Percentiles rank a stretch among this genome's conserved stretches.
Conservation (phyloP, 2,329 filamentous ascomycete genomes). For the Paecilomyces sp. region DNA sequence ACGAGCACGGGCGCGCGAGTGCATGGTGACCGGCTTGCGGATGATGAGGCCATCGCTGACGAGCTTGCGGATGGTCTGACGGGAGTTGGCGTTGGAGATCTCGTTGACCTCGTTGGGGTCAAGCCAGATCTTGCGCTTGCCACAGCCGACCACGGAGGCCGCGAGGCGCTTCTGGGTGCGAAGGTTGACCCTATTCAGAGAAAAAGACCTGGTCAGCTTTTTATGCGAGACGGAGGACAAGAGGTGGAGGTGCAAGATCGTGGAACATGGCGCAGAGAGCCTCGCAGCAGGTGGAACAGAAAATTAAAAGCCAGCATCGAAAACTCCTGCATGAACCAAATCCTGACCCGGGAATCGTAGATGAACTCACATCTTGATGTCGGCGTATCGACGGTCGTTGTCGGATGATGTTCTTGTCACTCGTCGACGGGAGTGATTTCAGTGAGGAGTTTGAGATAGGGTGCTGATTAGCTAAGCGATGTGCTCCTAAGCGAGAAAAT, state of each 20-base stretch:
- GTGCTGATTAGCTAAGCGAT: conserved; percentile 34
- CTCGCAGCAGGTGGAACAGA: conserved; percentile 5
- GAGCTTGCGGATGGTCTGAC: conserved; percentile 99
- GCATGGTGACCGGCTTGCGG: conserved; percentile 99
- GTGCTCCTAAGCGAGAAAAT: conserved; percentile 31
- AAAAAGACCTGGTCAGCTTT: conserved; percentile 22
- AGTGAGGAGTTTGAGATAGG: conserved; percentile 33
- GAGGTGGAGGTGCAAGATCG: conserved; percentile 8
- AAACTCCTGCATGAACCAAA: conserved; percentile 10
- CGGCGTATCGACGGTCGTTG: conserved; percentile 40
- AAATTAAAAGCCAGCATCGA: conserved; percentile 12
- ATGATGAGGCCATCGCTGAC: conserved; percentile 99
- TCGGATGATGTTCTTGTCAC: conserved; percentile 38
- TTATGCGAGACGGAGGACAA: conserved; percentile 5
- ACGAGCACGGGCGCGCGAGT: conserved; percentile 94
- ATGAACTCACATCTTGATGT: conserved; percentile 40
- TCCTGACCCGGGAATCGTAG: conserved; percentile 14
- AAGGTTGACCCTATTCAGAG: conserved; percentile 82
- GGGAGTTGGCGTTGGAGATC: conserved; percentile 99
- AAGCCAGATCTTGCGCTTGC: conserved; percentile 99
- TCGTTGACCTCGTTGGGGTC: conserved; percentile 99
- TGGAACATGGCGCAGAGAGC: not conserved
- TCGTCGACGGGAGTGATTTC: conserved; percentile 30
- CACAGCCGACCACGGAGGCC: conserved; percentile 96
- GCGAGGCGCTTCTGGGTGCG: conserved; percentile 99